These are phyloP conservation scores for Plasmodium coatneyi DNA, from an alignment of 169 alveolate species.

Conservation along the genomic window DNA sequence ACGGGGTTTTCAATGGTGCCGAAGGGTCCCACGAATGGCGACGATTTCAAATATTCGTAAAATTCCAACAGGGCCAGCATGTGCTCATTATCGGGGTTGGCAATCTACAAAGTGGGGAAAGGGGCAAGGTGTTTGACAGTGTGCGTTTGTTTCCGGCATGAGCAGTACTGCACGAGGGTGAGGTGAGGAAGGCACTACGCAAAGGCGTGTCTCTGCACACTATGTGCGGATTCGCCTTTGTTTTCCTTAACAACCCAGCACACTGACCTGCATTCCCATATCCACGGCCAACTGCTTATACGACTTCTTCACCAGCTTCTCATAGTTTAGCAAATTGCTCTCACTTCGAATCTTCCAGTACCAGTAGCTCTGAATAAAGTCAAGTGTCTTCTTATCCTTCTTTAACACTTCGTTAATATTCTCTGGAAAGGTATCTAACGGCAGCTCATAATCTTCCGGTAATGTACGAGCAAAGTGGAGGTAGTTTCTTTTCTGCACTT, in stretches of 20 bases:
- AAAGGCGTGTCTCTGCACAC: not conserved
- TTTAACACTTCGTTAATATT: slow-evolving; percentile 85
- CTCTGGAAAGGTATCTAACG: slow-evolving; percentile 91
- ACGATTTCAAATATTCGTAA: slow-evolving; percentile 89
- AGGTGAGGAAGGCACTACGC: not conserved
- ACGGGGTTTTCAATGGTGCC: slow-evolving; percentile 92
- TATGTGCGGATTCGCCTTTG: not conserved
- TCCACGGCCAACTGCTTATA: slow-evolving; percentile 91
- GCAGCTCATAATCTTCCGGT: slow-evolving; percentile 90
- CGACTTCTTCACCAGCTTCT: slow-evolving; percentile 83
- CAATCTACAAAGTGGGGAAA: slow-evolving; percentile 65
- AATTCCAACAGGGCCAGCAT: slow-evolving; percentile 90
- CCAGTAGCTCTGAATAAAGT: slow-evolving; percentile 90
- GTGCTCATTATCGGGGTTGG: slow-evolving; percentile 87
- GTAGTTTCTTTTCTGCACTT: slow-evolving; percentile 76
- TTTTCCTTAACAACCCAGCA: not conserved
- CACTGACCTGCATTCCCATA: slow-evolving; percentile 86
- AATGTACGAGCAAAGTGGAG: slow-evolving; percentile 86
- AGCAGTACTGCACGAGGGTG: not conserved
- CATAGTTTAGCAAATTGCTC: slow-evolving; percentile 85
- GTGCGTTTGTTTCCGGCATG: not conserved
- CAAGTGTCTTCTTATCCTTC: slow-evolving; percentile 86
- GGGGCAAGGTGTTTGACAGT: not conserved
- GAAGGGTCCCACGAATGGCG: slow-evolving; percentile 92
- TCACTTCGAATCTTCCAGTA: slow-evolving; percentile 90